Percentiles rank a stretch among this genome's conserved stretches.
These are phyloP conservation scores for Lumnitzera littorea DNA, from an alignment of 345 rosid species.

Conservation along the genomic window DNA sequence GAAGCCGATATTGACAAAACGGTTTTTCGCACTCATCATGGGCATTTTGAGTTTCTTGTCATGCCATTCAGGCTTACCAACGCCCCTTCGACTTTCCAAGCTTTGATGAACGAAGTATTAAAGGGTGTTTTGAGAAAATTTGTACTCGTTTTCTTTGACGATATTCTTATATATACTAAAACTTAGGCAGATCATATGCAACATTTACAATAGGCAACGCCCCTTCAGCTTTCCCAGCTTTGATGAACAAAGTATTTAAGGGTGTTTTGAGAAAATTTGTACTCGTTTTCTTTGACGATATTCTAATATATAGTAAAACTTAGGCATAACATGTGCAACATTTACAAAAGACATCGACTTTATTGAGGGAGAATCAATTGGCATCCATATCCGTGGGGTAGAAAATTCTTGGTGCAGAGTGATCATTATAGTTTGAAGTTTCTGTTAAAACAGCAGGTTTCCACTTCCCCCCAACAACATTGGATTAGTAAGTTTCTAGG, in stretches of 20 bases:
- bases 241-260: neutral
- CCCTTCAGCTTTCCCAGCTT: neutral
- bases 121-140: neutral
- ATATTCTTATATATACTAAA: neutral
- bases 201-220: neutral
- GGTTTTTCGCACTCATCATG: neutral
- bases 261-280: neutral
- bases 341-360: neutral
- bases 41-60: neutral
- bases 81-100: neutral
- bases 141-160: neutral
- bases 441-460: neutral
- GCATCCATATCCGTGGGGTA: neutral
- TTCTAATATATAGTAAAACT: neutral
- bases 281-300: neutral
- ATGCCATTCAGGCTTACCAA: neutral
- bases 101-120: neutral
- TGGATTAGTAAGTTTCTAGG: neutral
- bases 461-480: neutral
- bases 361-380: neutral
- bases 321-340: neutral
- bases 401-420: neutral
- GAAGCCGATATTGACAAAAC: neutral
- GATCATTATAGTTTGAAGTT: neutral
- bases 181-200: neutral